Base-by-base conservation (phyloP, 1,284 basidiomycete genomes). In the Apiotrichum mycotoxinovorans region DNA sequence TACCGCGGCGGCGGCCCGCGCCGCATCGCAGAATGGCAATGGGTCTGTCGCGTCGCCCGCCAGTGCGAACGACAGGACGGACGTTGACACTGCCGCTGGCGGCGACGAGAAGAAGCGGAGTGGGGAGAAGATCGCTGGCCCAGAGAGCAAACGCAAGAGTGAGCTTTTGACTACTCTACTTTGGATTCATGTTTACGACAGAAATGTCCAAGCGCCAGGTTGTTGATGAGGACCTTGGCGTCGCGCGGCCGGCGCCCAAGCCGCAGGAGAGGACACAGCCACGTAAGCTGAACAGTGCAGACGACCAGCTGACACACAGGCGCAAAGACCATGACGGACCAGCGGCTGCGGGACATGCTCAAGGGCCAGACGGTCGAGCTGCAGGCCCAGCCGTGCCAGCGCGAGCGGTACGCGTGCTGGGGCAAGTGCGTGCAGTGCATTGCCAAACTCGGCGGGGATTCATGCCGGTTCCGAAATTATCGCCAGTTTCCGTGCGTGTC, bases 341-440 rank as follows among this genome's bases (percentile, higher is more conserved):
- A 50, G 1, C 52, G 62, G 35, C 54, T 73, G 12, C 58, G 59
- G 30, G 60, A 63, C 30, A 41, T 55, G 34, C 47, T 71, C 4
- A 51, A 54, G 22, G 73, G 72, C 22, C 65, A 69, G 42, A 65
- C 59, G 0, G 51, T 40, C 8, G 74, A 74, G 49, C 26, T 67
- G 7, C 74, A 76, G 51, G 33, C 65, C 18, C 64, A 61, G 4
- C 59, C 65, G 0, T 76, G 74, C 46, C 54, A 67, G 3, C 59
- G 71, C 35, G 58, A 66, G 3, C 62, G 71, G 11, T 76, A 75
- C 54, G 62, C 51, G 4, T 52, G 58, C 30, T 72, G 68, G 70
- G 69, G 69, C 27, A 72, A 72, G 61, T 75, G 75, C 51, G 69
- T 66, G 3, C 70, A 75, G 37, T 76, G 74, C 46, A 59, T 72